Evolutionary conservation across 768 basidiomycete genomes (phyloP), one percentile per base, ranked within the genome.

Genomic region (Hirschioporus abietinus): DNA sequence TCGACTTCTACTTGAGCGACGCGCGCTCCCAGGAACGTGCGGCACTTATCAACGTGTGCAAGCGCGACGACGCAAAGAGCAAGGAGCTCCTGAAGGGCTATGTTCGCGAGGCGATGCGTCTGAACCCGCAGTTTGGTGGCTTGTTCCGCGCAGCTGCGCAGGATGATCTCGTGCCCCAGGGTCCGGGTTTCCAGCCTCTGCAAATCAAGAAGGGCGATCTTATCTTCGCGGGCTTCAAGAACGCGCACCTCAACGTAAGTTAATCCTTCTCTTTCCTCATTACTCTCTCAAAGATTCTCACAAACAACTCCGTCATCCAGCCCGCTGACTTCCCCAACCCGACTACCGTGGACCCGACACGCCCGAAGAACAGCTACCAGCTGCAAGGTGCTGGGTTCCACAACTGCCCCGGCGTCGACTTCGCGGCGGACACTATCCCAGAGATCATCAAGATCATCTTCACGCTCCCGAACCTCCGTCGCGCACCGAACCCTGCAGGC

Each of bases 1-100:
- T 87, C 61, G 80, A 86, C 69, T 85, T 86, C 74, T 86, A 84
- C 73, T 72, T 87, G 26, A 79, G 80, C 57, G 80, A 80, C 52
- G 72, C 71, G 24, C 78, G 76, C 18, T 76, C 75, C 8, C 72
- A 72, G 61, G 82, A 85, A 67, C 73, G 77, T 12, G 75, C 71
- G 0, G 77, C 80, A 23, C 80, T 85, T 34, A 58, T 79, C 26
- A 68, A 74, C 60, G 74, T 84, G 0, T 73, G 77, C 5, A 69
- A 75, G 30, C 72, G 72, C 35, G 72, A 72, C 7, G 79, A 80
- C 66, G 61, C 70, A 3, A 68, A 74, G 34, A 78, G 78, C 64
- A 72, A 70, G 7, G 75, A 79, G 42, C 66, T 80, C 25, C 71
- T 86, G 7, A 75, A 72, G 9, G 85, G 84, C 23, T 87, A 86